Conservation (phyloP, 768 basidiomycete genomes). For the Trametes meyenii region DNA sequence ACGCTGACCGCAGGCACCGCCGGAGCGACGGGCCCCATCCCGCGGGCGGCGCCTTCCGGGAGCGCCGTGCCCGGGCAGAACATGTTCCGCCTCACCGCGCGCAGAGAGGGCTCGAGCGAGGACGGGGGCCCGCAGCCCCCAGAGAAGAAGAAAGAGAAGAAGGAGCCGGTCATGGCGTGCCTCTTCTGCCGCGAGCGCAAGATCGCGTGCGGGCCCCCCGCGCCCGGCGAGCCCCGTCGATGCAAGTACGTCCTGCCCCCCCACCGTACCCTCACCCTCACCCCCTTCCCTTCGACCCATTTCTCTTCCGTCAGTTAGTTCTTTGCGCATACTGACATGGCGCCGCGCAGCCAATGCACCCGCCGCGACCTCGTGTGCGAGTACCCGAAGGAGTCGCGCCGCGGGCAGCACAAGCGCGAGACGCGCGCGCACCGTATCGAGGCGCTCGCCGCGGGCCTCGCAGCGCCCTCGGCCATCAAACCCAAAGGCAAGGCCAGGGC, state of each 20-base stretch:
- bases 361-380: slow-evolving; percentile 49
- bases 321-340: no score
- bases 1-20: neutral
- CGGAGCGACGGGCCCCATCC: neutral
- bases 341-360: slow-evolving; percentile 43
- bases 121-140: neutral
- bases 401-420: slow-evolving; percentile 46
- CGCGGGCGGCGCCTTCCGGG: neutral
- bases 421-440: slow-evolving; percentile 27
- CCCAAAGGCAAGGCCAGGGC: neutral
- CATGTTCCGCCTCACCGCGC: slow-evolving; percentile 28
- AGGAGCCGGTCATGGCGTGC: slow-evolving; percentile 51
- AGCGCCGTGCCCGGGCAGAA: slow-evolving; percentile 20
- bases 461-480: neutral
- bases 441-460: slow-evolving; percentile 17
- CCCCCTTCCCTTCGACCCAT: no score
- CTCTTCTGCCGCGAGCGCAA: slow-evolving; percentile 53
- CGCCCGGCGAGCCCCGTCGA: slow-evolving; percentile 38
- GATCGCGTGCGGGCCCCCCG: slow-evolving; percentile 51
- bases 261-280: neutral
- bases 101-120: neutral
- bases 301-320: no score
- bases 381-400: slow-evolving; percentile 51
- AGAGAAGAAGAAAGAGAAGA: slow-evolving; percentile 29
- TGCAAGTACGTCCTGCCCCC: slow-evolving; percentile 46